Base-by-base conservation (phyloP, 305 asterid genomes). In the Withania somnifera region DNA sequence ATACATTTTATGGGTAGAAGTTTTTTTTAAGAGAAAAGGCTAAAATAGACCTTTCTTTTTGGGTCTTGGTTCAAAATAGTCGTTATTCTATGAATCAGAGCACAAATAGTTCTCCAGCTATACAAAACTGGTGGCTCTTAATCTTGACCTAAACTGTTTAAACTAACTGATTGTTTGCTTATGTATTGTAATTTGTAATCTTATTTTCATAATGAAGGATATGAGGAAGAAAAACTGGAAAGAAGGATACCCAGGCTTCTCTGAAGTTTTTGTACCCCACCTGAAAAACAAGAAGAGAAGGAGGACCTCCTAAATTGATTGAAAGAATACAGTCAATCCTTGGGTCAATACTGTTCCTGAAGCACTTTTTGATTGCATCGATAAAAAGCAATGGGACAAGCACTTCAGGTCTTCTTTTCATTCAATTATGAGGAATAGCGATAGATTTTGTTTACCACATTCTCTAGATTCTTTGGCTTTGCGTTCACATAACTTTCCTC, bases 311-410 rank as follows among this genome's bases (percentile, higher is more conserved):
- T 88, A 88, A 81, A 60, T 90, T 77, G 95, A 94, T 80, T 87
- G 63, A 84, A 92, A 88, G 89, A 87, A 86, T 47, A 85, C 84
- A 40, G 93, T 91, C 84, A 89, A 77, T 77, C 92, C 89, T 26
- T 94, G 98, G 98, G 98, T 75, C 83, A 92, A 85, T 79, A 93
- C 99, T 5, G 98, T 96, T 84, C 89, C 98, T 50, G 98, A 96
- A 91, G 88, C 97, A 63, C 95, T 96, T 82, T 89, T 95, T 57
- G 36, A 51, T 20, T 47, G 76, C 30, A 66, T 66, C 10, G 76
- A n/a, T 66, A 66, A 66, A 66, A 66, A n/a, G 28, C 76, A 66
- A 66, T 36, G 76, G 76, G 19, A 9, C 76, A 66, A 9, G 76
- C 76, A 26, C 51, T 66, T 66, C 76, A 66, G 76, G 76, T 34